Conservation (phyloP, 345 rosid genomes). For the Pelargonium nanum region DNA sequence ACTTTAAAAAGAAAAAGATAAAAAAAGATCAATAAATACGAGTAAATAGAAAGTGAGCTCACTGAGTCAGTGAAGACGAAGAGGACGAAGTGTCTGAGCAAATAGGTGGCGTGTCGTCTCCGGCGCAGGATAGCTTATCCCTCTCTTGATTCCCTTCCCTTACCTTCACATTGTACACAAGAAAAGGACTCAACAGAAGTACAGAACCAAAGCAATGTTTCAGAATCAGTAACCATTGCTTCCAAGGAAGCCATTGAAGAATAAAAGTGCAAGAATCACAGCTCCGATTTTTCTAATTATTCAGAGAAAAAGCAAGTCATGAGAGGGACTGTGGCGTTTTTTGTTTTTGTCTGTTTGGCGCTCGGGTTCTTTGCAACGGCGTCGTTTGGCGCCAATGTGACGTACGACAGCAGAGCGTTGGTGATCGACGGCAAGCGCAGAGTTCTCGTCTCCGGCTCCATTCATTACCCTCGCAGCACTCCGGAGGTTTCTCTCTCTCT, state of each 20-base stretch:
- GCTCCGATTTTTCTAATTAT: background rate
- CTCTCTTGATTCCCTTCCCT: no score
- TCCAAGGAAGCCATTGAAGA: background rate
- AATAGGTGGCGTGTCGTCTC: no score
- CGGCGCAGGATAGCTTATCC: no score
- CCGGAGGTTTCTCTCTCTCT: constrained; percentile 35
- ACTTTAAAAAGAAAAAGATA: no score
- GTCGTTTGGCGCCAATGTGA: constrained; percentile 47
- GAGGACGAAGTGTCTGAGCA: no score
- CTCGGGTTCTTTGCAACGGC: constrained; percentile 20
- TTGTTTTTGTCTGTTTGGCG: constrained; percentile 2
- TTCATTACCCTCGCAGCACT: constrained; percentile 94
- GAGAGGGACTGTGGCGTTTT: background rate
- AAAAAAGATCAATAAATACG: no score
- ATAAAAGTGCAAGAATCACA: background rate
- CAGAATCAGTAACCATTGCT: background rate
- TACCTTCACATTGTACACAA: no score
- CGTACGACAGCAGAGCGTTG: constrained; percentile 76
- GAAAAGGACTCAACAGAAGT: no score
- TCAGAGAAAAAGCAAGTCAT: background rate
- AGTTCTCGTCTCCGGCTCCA: constrained; percentile 76
- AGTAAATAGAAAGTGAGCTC: no score
- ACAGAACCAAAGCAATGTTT: no score
- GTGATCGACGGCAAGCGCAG: constrained; percentile 69
- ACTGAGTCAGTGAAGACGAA: no score